These are phyloP conservation scores for Pythium chondricola DNA, from an alignment of 352 stramenopile species.

Conservation along the genomic window DNA sequence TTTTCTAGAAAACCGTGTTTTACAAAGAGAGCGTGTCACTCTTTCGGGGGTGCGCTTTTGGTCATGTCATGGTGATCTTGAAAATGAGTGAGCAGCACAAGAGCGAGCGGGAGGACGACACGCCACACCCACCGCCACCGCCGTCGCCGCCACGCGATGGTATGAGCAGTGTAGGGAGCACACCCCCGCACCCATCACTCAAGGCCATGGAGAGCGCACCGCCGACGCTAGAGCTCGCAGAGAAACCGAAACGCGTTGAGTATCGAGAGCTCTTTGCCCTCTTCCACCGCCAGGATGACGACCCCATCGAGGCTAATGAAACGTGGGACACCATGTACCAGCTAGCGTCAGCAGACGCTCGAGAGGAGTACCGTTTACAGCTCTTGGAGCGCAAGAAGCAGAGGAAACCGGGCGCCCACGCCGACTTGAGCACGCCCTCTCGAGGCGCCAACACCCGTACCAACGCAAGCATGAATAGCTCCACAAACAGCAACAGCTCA, in stretches of 20 bases:
- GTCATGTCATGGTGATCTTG: conserved; percentile 3
- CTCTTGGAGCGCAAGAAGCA: conserved; percentile 26
- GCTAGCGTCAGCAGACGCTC: conserved; percentile 44
- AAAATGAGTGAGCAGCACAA: no score
- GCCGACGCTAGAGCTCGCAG: background rate
- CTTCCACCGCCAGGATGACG: conserved; percentile 36
- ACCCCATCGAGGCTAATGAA: conserved; percentile 1
- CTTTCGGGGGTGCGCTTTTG: background rate
- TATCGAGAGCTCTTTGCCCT: conserved; percentile 63
- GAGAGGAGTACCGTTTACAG: conserved; percentile 49
- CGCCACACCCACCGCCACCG: conserved; percentile 4
- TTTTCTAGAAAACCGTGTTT: conserved; percentile 7
- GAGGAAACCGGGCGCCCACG: background rate
- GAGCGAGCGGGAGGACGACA: conserved; percentile 5
- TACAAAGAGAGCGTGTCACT: background rate
- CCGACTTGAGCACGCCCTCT: background rate
- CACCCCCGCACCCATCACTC: background rate
- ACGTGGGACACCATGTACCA: conserved; percentile 44
- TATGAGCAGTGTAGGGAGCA: conserved; percentile 1
- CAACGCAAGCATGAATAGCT: background rate
- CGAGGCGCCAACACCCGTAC: background rate
- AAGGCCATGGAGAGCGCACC: background rate
- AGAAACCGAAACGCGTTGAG: conserved; percentile 41
- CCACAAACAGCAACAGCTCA: background rate
- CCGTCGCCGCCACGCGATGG: conserved; percentile 5